A percentile compares a stretch with the other conserved stretches of the same genome.
Evolutionary conservation across 306 rosid genomes (phyloP).

Genomic region (Fagus sylvatica): DNA sequence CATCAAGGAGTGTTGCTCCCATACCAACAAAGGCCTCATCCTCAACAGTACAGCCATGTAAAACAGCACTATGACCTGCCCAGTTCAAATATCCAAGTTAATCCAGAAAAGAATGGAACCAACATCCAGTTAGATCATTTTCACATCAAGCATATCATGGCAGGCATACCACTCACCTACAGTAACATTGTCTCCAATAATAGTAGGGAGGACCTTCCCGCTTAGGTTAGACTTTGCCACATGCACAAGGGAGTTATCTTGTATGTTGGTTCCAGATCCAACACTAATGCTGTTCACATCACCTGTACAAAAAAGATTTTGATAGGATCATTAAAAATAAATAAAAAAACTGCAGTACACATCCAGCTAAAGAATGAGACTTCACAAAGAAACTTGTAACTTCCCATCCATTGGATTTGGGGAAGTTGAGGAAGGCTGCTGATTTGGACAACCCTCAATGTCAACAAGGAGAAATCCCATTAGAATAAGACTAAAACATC

Average conservation of each 20-base stretch:
- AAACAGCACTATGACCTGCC: slow-evolving; percentile 83
- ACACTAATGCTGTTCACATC: slow-evolving; percentile 88
- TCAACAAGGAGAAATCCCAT: not conserved
- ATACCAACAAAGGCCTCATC: slow-evolving; percentile 95
- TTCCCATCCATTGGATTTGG: slow-evolving; percentile 2
- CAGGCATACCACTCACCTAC: slow-evolving; percentile 60
- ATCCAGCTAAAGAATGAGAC: not conserved
- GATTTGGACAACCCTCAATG: not conserved
- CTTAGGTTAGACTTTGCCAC: slow-evolving; percentile 85
- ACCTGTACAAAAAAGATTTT: slow-evolving; percentile 41
- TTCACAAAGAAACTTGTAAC: not conserved
- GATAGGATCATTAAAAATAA: not conserved
- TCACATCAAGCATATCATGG: not conserved
- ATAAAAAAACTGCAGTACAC: not conserved
- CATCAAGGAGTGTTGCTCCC: slow-evolving; percentile 92
- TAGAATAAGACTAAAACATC: not conserved
- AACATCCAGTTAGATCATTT: slow-evolving; percentile 9
- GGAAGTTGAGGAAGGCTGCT: slow-evolving; percentile 12
- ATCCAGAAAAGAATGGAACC: not conserved
- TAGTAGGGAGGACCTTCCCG: slow-evolving; percentile 90
- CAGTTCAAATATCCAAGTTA: slow-evolving; percentile 15
- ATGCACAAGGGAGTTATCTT: slow-evolving; percentile 93
- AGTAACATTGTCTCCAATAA: slow-evolving; percentile 85
- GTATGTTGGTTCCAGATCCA: slow-evolving; percentile 92
- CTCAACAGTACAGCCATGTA: slow-evolving; percentile 91